Conservation (phyloP, 371 early-diverging fungal species). For the Mucor circinelloides region DNA sequence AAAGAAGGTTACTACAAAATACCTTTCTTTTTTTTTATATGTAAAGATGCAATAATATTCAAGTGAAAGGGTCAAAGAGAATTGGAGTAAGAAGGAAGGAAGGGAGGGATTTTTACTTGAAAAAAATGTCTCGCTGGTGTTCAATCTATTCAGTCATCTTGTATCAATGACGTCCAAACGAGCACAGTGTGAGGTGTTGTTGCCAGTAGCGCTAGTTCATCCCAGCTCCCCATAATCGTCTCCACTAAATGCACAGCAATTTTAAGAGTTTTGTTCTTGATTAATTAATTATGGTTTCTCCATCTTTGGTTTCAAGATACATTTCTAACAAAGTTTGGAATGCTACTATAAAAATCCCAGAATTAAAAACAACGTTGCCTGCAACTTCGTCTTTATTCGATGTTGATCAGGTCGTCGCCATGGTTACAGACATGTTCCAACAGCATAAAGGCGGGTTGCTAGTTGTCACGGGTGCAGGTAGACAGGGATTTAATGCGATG, state of each 20-base stretch:
- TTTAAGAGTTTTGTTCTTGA: neutral
- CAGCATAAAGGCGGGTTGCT: slow-evolving; percentile 43
- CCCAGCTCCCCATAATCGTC: neutral
- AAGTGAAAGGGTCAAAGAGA: neutral
- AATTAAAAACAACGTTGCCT: slow-evolving; percentile 26
- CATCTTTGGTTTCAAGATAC: neutral
- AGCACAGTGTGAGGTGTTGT: neutral
- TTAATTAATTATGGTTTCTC: neutral
- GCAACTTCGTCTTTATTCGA: slow-evolving; percentile 23
- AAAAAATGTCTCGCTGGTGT: neutral
- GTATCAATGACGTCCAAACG: neutral
- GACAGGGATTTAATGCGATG: neutral
- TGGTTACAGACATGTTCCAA: slow-evolving; percentile 48
- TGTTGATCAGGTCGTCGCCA: slow-evolving; percentile 28
- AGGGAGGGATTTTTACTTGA: neutral
- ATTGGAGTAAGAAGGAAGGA: neutral
- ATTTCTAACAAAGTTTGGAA: slow-evolving; percentile 29
- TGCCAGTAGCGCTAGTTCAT: neutral
- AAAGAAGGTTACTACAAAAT: neutral
- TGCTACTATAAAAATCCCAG: slow-evolving; percentile 43
- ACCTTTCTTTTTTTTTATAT: neutral
- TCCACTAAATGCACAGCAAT: neutral
- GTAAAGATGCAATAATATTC: neutral
- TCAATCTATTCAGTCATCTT: neutral
- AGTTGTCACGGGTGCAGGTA: slow-evolving; percentile 61